Evolutionary conservation across 2,329 filamentous ascomycete species (phyloP).

Genomic region (Fusarium luffae): DNA sequence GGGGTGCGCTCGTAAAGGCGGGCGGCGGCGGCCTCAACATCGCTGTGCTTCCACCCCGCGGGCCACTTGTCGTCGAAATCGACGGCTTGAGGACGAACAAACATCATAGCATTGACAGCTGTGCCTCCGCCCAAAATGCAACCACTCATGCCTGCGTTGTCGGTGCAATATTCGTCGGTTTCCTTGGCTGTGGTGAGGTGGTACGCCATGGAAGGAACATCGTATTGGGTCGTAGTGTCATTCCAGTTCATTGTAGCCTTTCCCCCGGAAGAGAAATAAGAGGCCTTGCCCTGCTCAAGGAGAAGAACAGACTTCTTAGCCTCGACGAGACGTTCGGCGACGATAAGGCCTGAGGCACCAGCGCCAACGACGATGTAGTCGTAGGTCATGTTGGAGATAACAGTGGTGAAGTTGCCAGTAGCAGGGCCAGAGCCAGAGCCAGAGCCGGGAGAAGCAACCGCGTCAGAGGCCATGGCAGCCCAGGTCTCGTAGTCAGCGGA

Average conservation of each 20-base stretch:
- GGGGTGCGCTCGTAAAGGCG: conserved; percentile 77
- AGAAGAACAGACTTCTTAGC: conserved; percentile 73
- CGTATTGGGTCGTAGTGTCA: conserved; percentile 73
- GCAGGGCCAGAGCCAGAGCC: conserved; percentile 36
- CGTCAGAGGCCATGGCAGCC: conserved; percentile 57
- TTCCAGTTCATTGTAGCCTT: conserved; percentile 73
- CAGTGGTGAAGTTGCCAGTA: conserved; percentile 46
- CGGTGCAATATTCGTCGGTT: conserved; percentile 71
- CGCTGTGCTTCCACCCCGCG: conserved; percentile 71
- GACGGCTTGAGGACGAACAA: conserved; percentile 71
- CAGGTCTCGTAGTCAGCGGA: conserved; percentile 56
- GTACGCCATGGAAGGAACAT: conserved; percentile 77
- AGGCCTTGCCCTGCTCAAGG: conserved; percentile 64
- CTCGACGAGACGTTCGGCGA: conserved; percentile 69
- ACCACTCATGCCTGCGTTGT: conserved; percentile 78
- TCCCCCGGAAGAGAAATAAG: conserved; percentile 63
- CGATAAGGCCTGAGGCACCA: conserved; percentile 69
- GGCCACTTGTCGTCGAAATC: conserved; percentile 83
- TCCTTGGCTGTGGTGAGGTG: conserved; percentile 73
- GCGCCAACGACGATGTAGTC: conserved; percentile 74
- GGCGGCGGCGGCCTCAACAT: conserved; percentile 66
- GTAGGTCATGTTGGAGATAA: conserved; percentile 53
- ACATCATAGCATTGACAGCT: conserved; percentile 75
- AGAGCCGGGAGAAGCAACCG: conserved; percentile 46
- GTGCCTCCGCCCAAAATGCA: conserved; percentile 76